Evolutionary conservation across 768 basidiomycete genomes (phyloP).

Genomic region (Paxillus rubicundulus): DNA sequence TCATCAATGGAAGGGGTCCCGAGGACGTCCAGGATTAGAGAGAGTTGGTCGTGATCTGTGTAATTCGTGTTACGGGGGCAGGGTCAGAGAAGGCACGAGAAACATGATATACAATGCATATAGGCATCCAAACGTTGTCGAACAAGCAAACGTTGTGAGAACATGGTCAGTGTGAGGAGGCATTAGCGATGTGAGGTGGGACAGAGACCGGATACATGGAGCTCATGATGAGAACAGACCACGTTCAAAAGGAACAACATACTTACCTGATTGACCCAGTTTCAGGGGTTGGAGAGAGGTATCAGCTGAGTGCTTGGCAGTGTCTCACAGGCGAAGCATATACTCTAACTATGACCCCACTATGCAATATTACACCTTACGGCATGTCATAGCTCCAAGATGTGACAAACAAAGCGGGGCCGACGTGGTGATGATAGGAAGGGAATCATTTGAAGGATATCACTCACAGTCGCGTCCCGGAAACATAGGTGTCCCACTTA

Average conservation of each 20-base stretch:
- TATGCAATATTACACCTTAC: too few species aligned
- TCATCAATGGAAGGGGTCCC: constrained; percentile 90
- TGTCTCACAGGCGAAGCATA: too few species aligned
- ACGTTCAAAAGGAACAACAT: neutral
- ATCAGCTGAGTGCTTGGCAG: neutral
- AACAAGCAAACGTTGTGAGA: neutral
- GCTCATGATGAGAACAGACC: neutral
- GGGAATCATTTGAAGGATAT: constrained; percentile 1
- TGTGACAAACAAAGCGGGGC: neutral
- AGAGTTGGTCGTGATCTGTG: constrained; percentile 89
- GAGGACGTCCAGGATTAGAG: constrained; percentile 90
- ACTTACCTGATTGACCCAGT: neutral
- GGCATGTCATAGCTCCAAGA: neutral
- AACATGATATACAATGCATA: neutral
- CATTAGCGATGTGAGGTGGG: too few species aligned
- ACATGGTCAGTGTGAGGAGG: neutral
- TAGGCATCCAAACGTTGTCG: neutral
- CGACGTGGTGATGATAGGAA: neutral
- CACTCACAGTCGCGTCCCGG: constrained; percentile 85
- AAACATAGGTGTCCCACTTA: constrained; percentile 88
- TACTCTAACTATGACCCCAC: too few species aligned
- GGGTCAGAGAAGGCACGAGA: neutral
- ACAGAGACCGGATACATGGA: too few species aligned
- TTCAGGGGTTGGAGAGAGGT: neutral
- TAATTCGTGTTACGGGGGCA: neutral